These are phyloP conservation scores for Scutellaria minor DNA, from an alignment of 257 asterid species.

Conservation along the genomic window DNA sequence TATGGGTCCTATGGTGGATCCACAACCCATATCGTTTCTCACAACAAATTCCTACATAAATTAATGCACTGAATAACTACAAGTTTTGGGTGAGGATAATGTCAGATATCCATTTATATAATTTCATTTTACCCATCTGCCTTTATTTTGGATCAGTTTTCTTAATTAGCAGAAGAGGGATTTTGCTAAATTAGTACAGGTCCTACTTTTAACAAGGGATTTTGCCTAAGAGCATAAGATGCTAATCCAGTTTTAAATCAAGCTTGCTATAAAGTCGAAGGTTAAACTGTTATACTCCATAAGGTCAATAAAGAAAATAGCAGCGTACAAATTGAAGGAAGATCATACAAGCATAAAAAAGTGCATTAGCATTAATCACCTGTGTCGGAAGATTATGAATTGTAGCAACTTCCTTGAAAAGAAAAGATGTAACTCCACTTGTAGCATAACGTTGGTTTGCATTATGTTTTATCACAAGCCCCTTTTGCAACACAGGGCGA, in stretches of 20 bases:
- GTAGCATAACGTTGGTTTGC: conserved; percentile 98
- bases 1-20: conserved; percentile 98
- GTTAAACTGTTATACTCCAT: conserved; percentile 1
- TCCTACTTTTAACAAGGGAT: conserved; percentile 3
- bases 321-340: conserved; percentile 19
- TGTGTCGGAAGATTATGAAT: conserved; percentile 83
- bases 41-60: conserved; percentile 80
- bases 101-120: neutral
- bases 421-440: conserved; percentile 96
- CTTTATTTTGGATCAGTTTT: neutral
- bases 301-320: conserved; percentile 6
- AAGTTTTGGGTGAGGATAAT: conserved; percentile 6
- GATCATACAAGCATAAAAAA: neutral
- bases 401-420: conserved; percentile 91
- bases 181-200: neutral
- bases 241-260: conserved; percentile 21
- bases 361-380: conserved; percentile 50
- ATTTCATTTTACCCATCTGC: neutral
- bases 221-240: conserved; percentile 9
- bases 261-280: conserved; percentile 22
- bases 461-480: conserved; percentile 96
- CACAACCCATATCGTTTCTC: conserved; percentile 98
- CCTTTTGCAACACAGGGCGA: conserved; percentile 89
- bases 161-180: neutral
- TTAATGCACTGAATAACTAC: conserved; percentile 19